phyloP scores from a whole-genome alignment of 768 basidiomycete species.

The Ephemerocybe angulata region DNA sequence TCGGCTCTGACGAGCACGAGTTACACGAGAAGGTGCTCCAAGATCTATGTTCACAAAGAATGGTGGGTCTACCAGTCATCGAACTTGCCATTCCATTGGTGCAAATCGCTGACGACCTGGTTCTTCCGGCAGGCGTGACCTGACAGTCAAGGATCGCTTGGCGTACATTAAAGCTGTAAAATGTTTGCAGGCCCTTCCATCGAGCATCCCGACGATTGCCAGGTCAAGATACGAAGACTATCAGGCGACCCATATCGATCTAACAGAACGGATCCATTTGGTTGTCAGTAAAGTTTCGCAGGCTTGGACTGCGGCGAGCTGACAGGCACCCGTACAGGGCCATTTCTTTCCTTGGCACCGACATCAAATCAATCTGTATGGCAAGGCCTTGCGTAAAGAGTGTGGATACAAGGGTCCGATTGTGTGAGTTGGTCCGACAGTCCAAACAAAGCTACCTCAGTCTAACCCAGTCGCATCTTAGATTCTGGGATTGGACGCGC shows the following conservation, averaged over 20 bases:
- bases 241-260: slow-evolving; percentile 5
- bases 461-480: neutral
- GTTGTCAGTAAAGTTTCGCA: neutral
- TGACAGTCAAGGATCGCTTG: slow-evolving; percentile 1
- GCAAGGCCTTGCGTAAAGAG: slow-evolving; percentile 19
- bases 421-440: slow-evolving; percentile 13
- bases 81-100: neutral
- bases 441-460: neutral
- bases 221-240: slow-evolving; percentile 12
- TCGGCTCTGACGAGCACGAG: too few relatives aligned
- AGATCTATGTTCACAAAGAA: neutral
- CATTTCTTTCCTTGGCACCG: slow-evolving; percentile 27
- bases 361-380: slow-evolving; percentile 19
- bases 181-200: slow-evolving; percentile 13
- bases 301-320: neutral
- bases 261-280: slow-evolving; percentile 14
- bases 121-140: slow-evolving; percentile 10
- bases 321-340: slow-evolving; percentile 13
- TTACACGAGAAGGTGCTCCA: neutral
- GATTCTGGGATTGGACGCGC: slow-evolving; percentile 8
- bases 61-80: neutral
- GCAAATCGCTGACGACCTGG: too few relatives aligned
- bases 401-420: slow-evolving; percentile 24
- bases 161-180: slow-evolving; percentile 19
- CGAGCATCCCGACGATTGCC: neutral